Evolutionary conservation across 257 asterid genomes (phyloP).

Genomic region (Capsicum baccatum): DNA sequence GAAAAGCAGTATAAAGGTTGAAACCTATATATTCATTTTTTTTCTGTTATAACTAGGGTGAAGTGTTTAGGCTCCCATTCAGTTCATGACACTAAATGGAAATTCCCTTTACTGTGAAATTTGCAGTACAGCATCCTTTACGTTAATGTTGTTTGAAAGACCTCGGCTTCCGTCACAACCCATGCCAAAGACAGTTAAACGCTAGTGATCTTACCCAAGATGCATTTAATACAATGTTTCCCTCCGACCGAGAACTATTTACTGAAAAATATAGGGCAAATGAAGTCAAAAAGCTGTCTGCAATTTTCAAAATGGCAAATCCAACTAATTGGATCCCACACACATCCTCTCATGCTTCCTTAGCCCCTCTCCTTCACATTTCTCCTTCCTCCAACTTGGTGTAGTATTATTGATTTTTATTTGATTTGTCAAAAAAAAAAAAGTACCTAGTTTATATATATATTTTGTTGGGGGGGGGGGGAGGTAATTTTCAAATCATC

Average conservation of each 20-base stretch:
- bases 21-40: neutral
- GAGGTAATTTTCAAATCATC: neutral
- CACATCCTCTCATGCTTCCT: neutral
- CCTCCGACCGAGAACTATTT: neutral
- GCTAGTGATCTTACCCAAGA: slow-evolving; percentile 9
- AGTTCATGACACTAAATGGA: slow-evolving; percentile 10
- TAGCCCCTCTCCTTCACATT: neutral
- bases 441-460: neutral
- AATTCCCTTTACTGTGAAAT: neutral
- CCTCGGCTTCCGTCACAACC: neutral
- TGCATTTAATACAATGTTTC: neutral
- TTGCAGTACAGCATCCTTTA: neutral
- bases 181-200: neutral
- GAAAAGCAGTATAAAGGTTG: neutral
- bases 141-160: slow-evolving; percentile 5
- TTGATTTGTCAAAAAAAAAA: neutral
- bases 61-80: neutral
- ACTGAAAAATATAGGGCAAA: neutral
- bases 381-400: neutral
- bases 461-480: neutral
- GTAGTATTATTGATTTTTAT: neutral
- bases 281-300: neutral
- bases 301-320: neutral
- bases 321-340: neutral
- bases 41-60: neutral